A percentile compares a stretch with the other conserved stretches of the same genome.
phyloP scores from a whole-genome alignment of 1,139 yeast species.

The Sugiyamaella castrensis region DNA sequence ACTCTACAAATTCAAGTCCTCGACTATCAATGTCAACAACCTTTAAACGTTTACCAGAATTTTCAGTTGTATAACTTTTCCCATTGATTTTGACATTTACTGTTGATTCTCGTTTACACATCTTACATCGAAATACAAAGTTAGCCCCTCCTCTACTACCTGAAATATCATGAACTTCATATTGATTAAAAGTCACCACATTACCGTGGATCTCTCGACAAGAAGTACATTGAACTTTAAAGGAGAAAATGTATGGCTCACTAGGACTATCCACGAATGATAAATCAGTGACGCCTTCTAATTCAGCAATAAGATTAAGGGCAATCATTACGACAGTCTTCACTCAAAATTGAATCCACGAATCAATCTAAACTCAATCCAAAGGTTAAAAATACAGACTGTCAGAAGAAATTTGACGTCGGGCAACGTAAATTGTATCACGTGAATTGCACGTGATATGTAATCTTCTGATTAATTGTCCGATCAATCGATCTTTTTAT shows the following conservation, averaged over 20 bases:
- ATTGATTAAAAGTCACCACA: slow-evolving; percentile 66
- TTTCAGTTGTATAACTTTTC: slow-evolving; percentile 37
- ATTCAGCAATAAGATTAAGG: slow-evolving; percentile 57
- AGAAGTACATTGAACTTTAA: slow-evolving; percentile 68
- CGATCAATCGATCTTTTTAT: too few relatives aligned
- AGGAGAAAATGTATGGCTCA: slow-evolving; percentile 69
- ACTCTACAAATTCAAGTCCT: slow-evolving; percentile 72
- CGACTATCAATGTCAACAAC: slow-evolving; percentile 77
- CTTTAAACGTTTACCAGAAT: slow-evolving; percentile 41
- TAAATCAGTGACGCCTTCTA: slow-evolving; percentile 62
- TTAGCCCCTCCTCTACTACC: slow-evolving; percentile 84
- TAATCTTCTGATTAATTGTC: too few relatives aligned
- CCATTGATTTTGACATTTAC: slow-evolving; percentile 27
- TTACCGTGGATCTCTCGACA: slow-evolving; percentile 80
- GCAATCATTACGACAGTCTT: slow-evolving; percentile 45
- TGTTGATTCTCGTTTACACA: slow-evolving; percentile 54
- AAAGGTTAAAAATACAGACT: too few relatives aligned
- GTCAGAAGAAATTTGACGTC: too few relatives aligned
- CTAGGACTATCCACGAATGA: slow-evolving; percentile 59
- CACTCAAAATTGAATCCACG: too few relatives aligned
- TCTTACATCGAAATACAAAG: slow-evolving; percentile 73
- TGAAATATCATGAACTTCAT: slow-evolving; percentile 55
- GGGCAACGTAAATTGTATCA: too few relatives aligned
- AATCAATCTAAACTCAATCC: too few relatives aligned
- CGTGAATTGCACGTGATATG: too few relatives aligned